Base-by-base conservation (phyloP, 2,329 filamentous ascomycete species). In the Colletotrichum sp. region DNA sequence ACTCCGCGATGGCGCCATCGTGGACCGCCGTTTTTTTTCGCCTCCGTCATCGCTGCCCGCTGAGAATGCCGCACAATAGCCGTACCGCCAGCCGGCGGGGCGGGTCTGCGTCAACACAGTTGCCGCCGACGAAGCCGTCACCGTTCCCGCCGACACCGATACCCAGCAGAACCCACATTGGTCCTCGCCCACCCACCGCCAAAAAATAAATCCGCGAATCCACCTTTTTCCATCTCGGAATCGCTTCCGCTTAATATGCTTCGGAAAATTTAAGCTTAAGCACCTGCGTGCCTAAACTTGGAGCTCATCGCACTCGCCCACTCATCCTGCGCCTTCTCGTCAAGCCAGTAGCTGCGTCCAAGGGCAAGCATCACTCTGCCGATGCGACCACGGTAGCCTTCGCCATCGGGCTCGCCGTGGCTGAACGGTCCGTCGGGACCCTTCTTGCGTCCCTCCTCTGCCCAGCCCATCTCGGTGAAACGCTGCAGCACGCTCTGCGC, bases 321-420 rank as follows among this genome's bases (percentile, higher is more conserved):
- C 76, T 92, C 92, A 65, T 93, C 90, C 77, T 91, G 88, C 74
- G 91, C 91, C 72, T 91, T 85, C 70, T 91, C 91, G 76, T 94
- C 94, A 19, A 98, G 87, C 96, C 96, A 98, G 86, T 98, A 98
- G 73, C 89, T 89, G 78, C 91, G 91, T 52, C 94, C 94, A 28
- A 95, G 88, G 12, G 89, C 90, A 32, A 98, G 89, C 94, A 98
- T 94, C 36, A 90, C 82, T 68, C 96, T 90, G n/a, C 96, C 96
- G 13, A 98, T 81, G 80, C 91, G 93, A 39, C 96, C 96, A 83
- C 90, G 90, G 91, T 94, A 96, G 22, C 96, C 96, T 77, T 94
- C 90, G 13, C 95, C 95, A 72, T 95, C 93, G n/a, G 93, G 91
- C 60, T 92, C 90, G 68, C 91, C 92, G 36, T 87, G 85, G 0